Base-by-base conservation (phyloP, 148 eudicot genomes). In the Bassia scoparia region DNA sequence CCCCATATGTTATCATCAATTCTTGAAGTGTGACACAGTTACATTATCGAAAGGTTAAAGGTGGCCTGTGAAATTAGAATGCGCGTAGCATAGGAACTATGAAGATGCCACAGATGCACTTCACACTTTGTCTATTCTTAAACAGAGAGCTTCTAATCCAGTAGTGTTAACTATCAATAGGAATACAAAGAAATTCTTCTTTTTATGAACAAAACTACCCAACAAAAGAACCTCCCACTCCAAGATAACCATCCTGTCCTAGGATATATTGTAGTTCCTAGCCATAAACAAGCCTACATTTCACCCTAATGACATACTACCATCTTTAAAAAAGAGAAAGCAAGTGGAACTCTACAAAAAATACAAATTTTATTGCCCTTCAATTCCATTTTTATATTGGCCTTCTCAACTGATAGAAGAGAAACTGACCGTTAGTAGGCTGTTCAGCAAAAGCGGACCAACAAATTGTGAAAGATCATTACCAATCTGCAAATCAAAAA, bases 401-500 rank as follows among this genome's bases (percentile, higher is more conserved):
- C 26, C 10, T n/a, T 24, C 27, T 5, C 63, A 37, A 37, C 41
- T 37, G 41, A 29, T 15, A 11, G 43, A 64, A 8, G 38, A 61
- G 31, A 78, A 48, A 78, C 79, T 79, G 15, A 88, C 96, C 92
- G 74, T 65, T 70, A 90, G 86, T 48, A 90, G 92, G 60, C 73
- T 72, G 74, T 83, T 90, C 74, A 90, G 75, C 69, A 90, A 80
- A 52, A 86, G 76, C 15, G 96, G 96, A 21, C 96, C 96, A 50
- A 88, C 83, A 80, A 90, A 90, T 80, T 90, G 96, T 37, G 90
- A 85, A 65, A 84, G 81, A 82, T 90, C 96, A 77, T 90, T 90
- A 66, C 92, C 92, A 60, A 90, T 86, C 96, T 90, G 71, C 78
- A 86, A 53, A 70, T 69, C 30, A 72, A 26, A 67, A 76, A 79